Percentiles rank a stretch among this genome's conserved stretches.
Evolutionary conservation across 2,329 filamentous ascomycete species (phyloP).

Genomic region (Geosmithia flava): DNA sequence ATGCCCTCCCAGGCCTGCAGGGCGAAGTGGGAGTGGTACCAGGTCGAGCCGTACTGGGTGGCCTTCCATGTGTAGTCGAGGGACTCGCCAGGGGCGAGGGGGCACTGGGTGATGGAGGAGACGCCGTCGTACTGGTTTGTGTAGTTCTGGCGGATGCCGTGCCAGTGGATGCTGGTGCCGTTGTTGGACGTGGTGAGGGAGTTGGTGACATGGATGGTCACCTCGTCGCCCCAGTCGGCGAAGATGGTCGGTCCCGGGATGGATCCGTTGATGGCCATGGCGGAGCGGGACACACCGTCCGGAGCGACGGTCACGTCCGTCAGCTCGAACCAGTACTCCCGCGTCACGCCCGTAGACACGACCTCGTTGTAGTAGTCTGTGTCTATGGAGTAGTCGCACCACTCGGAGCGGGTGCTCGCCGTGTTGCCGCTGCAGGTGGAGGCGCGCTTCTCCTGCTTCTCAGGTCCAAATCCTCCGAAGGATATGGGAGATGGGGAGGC

Average conservation of each 20-base stretch:
- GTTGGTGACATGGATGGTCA: slow-evolving; percentile 44
- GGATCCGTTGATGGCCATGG: slow-evolving; percentile 39
- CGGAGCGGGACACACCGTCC: slow-evolving; percentile 29
- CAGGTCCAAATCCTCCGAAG: no score
- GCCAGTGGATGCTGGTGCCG: slow-evolving; percentile 50
- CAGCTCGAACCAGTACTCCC: slow-evolving; percentile 34
- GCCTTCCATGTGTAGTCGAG: slow-evolving; percentile 43
- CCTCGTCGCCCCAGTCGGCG: slow-evolving; percentile 35
- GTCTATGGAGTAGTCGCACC: slow-evolving; percentile 35
- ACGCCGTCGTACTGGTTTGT: slow-evolving; percentile 44
- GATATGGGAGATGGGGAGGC: background rate
- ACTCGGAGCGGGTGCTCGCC: slow-evolving; percentile 19
- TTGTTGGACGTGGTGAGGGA: slow-evolving; percentile 25
- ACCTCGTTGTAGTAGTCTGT: slow-evolving; percentile 29
- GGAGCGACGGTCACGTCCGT: slow-evolving; percentile 25
- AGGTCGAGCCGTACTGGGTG: slow-evolving; percentile 43
- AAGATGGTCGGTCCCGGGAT: slow-evolving; percentile 48
- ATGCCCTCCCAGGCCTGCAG: slow-evolving; percentile 43
- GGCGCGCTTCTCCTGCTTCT: slow-evolving; percentile 2
- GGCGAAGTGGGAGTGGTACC: slow-evolving; percentile 46
- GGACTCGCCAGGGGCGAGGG: slow-evolving; percentile 31
- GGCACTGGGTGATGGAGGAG: slow-evolving; percentile 40
- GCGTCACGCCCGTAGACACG: slow-evolving; percentile 34
- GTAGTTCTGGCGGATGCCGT: slow-evolving; percentile 45
- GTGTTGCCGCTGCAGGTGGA: slow-evolving; percentile 13